phyloP scores from a whole-genome alignment of 805 yeast genomes.

The Starmerella geochares region DNA sequence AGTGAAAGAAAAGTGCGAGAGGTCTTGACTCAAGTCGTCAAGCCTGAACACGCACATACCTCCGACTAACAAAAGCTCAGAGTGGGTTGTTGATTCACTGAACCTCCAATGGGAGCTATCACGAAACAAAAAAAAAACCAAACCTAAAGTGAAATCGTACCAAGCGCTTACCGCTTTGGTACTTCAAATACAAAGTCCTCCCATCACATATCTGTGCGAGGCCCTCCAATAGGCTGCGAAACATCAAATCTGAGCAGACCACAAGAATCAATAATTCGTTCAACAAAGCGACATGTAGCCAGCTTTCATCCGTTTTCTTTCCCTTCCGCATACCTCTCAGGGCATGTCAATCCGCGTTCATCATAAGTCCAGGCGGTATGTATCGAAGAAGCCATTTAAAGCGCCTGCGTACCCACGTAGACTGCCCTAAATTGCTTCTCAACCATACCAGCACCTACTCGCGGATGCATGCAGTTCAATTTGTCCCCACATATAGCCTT shows the following conservation, averaged over 20 bases:
- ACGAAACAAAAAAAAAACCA: slow-evolving; percentile 1
- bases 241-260: not conserved
- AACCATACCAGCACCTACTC: slow-evolving; percentile 20
- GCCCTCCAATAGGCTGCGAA: not conserved
- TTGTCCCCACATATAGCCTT: not conserved
- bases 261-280: not conserved
- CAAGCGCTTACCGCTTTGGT: not conserved
- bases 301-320: not conserved
- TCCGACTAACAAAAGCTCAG: not conserved
- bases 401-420: slow-evolving; percentile 18
- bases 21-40: no score
- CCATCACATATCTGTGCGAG: not conserved
- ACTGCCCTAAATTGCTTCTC: slow-evolving; percentile 19
- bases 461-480: slow-evolving; percentile 7
- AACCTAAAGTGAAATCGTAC: not conserved
- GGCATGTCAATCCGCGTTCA: slow-evolving; percentile 12
- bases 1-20: not conserved
- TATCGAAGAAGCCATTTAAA: slow-evolving; percentile 18
- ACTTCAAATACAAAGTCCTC: not conserved
- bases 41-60: not conserved
- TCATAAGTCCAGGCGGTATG: slow-evolving; percentile 15
- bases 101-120: not conserved
- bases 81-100: not conserved
- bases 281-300: not conserved
- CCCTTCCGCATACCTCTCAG: slow-evolving; percentile 1